Base-by-base conservation (phyloP, 2,329 filamentous ascomycete species). In the Celoporthe dispersa region DNA sequence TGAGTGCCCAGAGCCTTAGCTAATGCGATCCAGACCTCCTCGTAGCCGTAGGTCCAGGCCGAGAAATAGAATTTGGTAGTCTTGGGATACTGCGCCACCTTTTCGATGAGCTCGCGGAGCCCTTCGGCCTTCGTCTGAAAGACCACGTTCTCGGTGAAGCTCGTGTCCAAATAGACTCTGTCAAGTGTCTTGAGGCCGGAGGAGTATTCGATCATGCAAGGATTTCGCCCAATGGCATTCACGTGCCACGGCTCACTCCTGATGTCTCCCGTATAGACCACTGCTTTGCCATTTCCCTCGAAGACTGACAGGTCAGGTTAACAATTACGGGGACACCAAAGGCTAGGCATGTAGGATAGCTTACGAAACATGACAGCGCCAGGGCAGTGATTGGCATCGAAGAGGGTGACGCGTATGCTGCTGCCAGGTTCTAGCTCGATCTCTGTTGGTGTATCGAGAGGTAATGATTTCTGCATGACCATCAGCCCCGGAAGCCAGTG, bases 351-450 rank as follows among this genome's bases (percentile, higher is more conserved):
- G 22, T 1, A 1, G 0, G 12, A 4, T 25, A 1, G 78, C 86
- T 73, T 77, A 89, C 87, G 83, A 77, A 98, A 98, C 94, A 97
- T 97, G 25, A 96, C 93, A 25, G 94, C 90, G 0, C 95, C 94
- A 0, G 91, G 87, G 75, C 95, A 98, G 77, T 98, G 95, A 75
- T 98, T 98, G 1, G 95, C 94, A 81, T 97, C 92, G 66, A 98
- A 88, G 0, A 98, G 84, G 0, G 94, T 98, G 25, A 97, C 93
- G 62, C 90, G 89, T 33, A 98, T 89, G n/a, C 81, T 82, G 62
- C 87, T 86, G 1, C 88, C 87, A 0, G 91, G 92, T 1, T 84
- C 85, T 2, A 98, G 84, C 75, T 97, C 93, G 62, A 98, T 88
- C 4, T 82, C 80, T 0, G 91, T 94, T 0, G 94, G 93, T 0